Conservation (phyloP, 441 rosid genomes). For the Pelargonium fulgidum region DNA sequence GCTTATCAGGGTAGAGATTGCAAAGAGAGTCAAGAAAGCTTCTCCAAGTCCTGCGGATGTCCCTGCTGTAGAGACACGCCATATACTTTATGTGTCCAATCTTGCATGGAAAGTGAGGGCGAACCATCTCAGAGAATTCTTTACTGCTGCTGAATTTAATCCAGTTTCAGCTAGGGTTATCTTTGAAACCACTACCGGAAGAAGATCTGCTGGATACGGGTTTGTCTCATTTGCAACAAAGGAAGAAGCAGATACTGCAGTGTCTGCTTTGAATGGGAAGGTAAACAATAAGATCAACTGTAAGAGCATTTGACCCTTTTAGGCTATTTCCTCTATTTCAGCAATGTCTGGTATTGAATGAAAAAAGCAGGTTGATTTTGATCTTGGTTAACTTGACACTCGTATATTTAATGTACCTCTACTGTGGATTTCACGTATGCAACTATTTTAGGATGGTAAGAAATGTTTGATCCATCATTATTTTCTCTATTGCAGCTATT, state of each 20-base stretch:
- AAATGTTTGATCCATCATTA: background rate
- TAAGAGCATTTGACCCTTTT: background rate
- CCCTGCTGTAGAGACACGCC: constrained; percentile 42
- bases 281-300: constrained; percentile 31
- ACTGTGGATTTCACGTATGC: too few relatives aligned
- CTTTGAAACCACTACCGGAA: constrained; percentile 49
- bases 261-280: constrained; percentile 66
- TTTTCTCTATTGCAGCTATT: constrained; percentile 46
- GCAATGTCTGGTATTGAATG: too few relatives aligned
- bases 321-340: background rate
- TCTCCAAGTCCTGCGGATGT: constrained; percentile 19
- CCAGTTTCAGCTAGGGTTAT: constrained; percentile 61
- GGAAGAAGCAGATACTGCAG: constrained; percentile 75
- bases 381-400: too few relatives aligned
- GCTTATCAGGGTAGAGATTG: constrained; percentile 57
- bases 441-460: too few relatives aligned
- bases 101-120: constrained; percentile 88
- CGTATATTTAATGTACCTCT: too few relatives aligned
- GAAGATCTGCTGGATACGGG: constrained; percentile 69
- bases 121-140: constrained; percentile 60
- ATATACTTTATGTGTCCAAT: constrained; percentile 70
- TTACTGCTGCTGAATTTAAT: constrained; percentile 39
- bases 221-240: constrained; percentile 73
- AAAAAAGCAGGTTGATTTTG: too few relatives aligned
- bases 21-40: constrained; percentile 59